A percentile compares a stretch with the other conserved stretches of the same genome.
Evolutionary conservation across 2,329 filamentous ascomycete genomes (phyloP).

Genomic region (Dryadomyces quercus-mongolicae): DNA sequence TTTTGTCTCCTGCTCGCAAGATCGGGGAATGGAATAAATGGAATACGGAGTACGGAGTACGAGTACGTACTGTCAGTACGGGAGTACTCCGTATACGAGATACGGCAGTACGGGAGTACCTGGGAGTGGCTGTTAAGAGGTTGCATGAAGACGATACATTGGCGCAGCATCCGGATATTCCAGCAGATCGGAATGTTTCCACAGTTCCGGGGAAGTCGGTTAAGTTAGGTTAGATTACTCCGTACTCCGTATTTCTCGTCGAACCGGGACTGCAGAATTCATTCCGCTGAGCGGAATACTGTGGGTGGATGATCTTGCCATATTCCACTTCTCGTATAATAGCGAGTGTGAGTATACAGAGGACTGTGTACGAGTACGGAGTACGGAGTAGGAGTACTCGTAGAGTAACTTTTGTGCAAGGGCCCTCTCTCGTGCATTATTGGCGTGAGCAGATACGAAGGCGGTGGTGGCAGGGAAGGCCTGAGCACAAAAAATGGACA

Average conservation of each 20-base stretch:
- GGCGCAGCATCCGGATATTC: neutral
- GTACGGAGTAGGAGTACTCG: no score
- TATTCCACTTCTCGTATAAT: neutral
- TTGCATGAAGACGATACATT: neutral
- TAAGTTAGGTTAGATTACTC: neutral
- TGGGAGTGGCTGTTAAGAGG: neutral
- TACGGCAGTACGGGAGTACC: neutral
- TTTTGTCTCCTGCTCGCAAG: neutral
- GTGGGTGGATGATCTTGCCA: neutral
- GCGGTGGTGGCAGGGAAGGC: neutral
- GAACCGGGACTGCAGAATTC: neutral
- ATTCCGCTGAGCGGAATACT: neutral
- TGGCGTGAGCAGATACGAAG: neutral
- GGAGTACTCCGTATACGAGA: neutral
- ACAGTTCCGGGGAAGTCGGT: neutral
- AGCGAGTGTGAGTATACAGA: neutral
- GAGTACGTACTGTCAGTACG: neutral
- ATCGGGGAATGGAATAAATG: no score
- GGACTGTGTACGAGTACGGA: no score
- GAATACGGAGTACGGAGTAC: neutral
- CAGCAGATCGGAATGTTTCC: conserved; percentile 4
- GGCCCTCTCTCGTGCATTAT: neutral
- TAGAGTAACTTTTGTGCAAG: neutral
- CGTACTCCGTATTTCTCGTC: neutral
- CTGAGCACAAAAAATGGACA: neutral